Base-by-base conservation (phyloP, 305 asterid genomes). In the Fraxinus dipetala region DNA sequence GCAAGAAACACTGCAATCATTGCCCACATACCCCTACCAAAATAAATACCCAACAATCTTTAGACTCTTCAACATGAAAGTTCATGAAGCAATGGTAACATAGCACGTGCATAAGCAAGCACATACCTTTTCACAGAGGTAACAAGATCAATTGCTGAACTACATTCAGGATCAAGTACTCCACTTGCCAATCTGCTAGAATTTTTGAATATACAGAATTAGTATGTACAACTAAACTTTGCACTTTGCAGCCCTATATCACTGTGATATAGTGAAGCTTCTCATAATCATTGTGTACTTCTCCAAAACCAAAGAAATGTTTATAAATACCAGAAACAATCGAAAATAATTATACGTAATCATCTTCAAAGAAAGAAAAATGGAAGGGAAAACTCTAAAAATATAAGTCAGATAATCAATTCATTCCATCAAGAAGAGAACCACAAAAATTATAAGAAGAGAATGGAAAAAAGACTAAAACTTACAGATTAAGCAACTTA, bases 21-120 rank as follows among this genome's bases (percentile, higher is more conserved):
- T 81, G 98, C 99, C 97, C 98, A 96, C 63, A 91, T 78, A 77
- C 99, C 99, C 93, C 99, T 96, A 83, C 78, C 86, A 83, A 85
- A 30, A 30, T 5, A 28, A 28, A 26, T 11, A 61, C 7, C 22
- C 24, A 69, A 31, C 40, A 69, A 30, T 69, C 18, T 7, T 69
- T 31, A 30, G 75, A 30, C 75, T 13, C 24, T 69, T 69, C 4
- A 30, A 28, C 16, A 28, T 28, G 74, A 5, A 11, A 67, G 36
- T 31, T 70, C 75, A 70, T 70, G 22, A 70, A 31, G 75, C 75
- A 31, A 70, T 70, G 75, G 26, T 13, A 70, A 7, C 16, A 70
- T 70, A 31, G 43, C 75, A 67, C 3, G 6, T 28, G 74, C 36
- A 67, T 24, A 67, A 26, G 20, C 7, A 67, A 51, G 61, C 28